These are phyloP conservation scores for Podila verticillata DNA, from an alignment of 192 early-diverging fungal genomes.

Conservation along the genomic window DNA sequence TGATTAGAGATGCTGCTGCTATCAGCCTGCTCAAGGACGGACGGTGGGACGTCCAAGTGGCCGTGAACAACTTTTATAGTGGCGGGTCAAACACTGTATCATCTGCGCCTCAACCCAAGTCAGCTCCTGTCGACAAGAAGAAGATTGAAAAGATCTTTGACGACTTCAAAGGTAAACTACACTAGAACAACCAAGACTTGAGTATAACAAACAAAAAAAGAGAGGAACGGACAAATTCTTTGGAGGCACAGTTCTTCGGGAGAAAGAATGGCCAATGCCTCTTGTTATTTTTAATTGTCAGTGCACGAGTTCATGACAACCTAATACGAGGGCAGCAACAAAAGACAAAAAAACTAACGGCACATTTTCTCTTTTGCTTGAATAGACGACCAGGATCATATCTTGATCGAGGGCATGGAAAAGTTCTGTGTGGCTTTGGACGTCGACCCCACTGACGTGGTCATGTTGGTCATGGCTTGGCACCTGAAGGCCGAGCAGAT, in stretches of 20 bases:
- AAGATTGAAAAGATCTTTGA: constrained; percentile 72
- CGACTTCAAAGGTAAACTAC: constrained; percentile 79
- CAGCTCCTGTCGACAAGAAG: constrained; percentile 37
- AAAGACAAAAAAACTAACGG: background rate
- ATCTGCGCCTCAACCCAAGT: constrained; percentile 9
- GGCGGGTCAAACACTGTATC: constrained; percentile 18
- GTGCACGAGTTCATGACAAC: background rate
- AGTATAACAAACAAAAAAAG: background rate
- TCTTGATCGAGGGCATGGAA: constrained; percentile 79
- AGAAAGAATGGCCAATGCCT: too few relatives aligned
- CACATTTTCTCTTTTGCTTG: background rate
- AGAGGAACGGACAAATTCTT: background rate
- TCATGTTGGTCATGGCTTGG: constrained; percentile 75
- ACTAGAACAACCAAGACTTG: too few relatives aligned
- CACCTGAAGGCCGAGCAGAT: constrained; percentile 75
- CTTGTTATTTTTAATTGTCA: too few relatives aligned
- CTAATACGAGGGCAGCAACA: background rate
- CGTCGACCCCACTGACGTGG: constrained; percentile 78
- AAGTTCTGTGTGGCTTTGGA: constrained; percentile 73
- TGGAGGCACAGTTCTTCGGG: background rate
- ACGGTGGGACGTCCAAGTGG: constrained; percentile 76
- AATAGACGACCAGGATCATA: constrained; percentile 64
- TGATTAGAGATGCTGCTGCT: constrained; percentile 65
- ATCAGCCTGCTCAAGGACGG: constrained; percentile 59
- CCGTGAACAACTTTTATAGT: constrained; percentile 70